Base-by-base conservation (phyloP, 108 stramenopile genomes). In the Fragilaria radians region DNA sequence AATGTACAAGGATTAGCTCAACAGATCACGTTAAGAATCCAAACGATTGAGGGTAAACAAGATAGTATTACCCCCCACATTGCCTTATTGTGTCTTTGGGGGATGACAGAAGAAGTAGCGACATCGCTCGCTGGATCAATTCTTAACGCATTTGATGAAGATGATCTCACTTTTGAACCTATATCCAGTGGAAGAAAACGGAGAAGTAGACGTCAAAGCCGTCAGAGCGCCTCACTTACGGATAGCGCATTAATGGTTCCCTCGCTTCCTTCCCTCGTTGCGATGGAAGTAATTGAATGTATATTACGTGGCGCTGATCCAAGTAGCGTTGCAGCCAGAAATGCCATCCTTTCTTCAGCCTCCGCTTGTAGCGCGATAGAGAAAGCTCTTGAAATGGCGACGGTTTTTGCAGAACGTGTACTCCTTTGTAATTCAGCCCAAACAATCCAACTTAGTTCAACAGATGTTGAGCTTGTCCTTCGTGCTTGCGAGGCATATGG, bases 71-170 rank as follows among this genome's bases (percentile, higher is more conserved):
- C 77, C 34, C 71, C 81, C 1, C 54, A 83, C 68, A 61, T 83
- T 32, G 56, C 86, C 19, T 67, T 85, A 14, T 68, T 91, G 33
- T 85, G 83, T 48, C 55, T 34, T 29, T 92, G 85, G 78, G 75
- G 77, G 1, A 86, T 83, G 83, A 57, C 60, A 0, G 73, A 78
- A 7, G 73, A 82, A 1, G 76, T 89, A 7, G 72, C 73, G 23
- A 28, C 32, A 25, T 71, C 78, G 21, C 67, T 89, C 30, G 76
- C 82, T 23, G 54, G 34, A 28, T 82, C 82, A 3, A 77, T 89
- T 29, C 45, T 54, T 4, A 31, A 48, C 0, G 57, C 68, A 49
- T 70, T 79, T 61, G 67, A 55, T 32, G 59, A 67, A 21, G 68
- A 59, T 27, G 59, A 66, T 14, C 27, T 4, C 26, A 17, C 17